These are phyloP conservation scores for Fusarium equiseti DNA, from an alignment of 2,329 filamentous ascomycete genomes.

Conservation along the genomic window DNA sequence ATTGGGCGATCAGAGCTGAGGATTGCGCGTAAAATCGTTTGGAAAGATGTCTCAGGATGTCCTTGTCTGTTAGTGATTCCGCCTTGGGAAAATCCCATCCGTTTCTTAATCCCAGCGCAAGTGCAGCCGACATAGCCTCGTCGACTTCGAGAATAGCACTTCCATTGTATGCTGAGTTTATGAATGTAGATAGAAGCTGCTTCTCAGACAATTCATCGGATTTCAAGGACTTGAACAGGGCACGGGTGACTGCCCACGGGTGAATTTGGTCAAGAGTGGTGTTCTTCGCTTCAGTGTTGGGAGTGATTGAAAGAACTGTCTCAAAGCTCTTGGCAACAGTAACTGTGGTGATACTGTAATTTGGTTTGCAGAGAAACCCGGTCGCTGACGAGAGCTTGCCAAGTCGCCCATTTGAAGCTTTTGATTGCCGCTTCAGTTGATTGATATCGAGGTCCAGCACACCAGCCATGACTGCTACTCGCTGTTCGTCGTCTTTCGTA, in stretches of 20 bases:
- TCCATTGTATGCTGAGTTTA: slow-evolving; percentile 37
- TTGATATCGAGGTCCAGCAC: slow-evolving; percentile 33
- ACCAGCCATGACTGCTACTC: slow-evolving; percentile 42
- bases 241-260: slow-evolving; percentile 39
- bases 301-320: slow-evolving; percentile 23
- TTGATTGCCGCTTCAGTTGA: slow-evolving; percentile 32
- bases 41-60: slow-evolving; percentile 45
- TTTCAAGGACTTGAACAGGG: slow-evolving; percentile 39
- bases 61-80: slow-evolving; percentile 42
- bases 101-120: slow-evolving; percentile 46
- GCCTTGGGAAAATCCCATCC: slow-evolving; percentile 35
- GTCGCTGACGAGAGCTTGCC: slow-evolving; percentile 29
- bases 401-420: slow-evolving; percentile 16
- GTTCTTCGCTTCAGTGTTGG: slow-evolving; percentile 20
- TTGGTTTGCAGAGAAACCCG: slow-evolving; percentile 43
- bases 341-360: slow-evolving; percentile 35
- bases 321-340: slow-evolving; percentile 36
- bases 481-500: slow-evolving; percentile 30
- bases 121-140: slow-evolving; percentile 50
- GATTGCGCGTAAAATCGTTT: slow-evolving; percentile 53
- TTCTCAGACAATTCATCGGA: slow-evolving; percentile 6
- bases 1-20: slow-evolving; percentile 50
- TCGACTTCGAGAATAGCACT: slow-evolving; percentile 49
- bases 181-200: slow-evolving; percentile 8
- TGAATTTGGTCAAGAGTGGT: slow-evolving; percentile 35